Percentiles rank a stretch among this genome's conserved stretches.
Conservation (phyloP, 2,329 filamentous ascomycete species). For the Hypoxylon sp. region DNA sequence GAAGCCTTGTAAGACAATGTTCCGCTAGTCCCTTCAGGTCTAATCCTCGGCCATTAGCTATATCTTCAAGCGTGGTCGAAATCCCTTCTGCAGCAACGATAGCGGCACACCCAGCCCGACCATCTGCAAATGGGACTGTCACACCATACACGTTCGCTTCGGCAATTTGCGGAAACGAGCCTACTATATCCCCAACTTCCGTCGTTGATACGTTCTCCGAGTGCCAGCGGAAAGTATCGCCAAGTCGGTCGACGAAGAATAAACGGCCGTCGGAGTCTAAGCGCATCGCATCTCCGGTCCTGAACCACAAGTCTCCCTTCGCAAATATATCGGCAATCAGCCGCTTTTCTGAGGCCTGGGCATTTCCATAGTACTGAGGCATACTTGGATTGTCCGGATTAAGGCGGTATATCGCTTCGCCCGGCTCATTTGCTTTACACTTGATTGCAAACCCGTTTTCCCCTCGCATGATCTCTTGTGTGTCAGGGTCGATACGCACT, state of each 20-base stretch:
- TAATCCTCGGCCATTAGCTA: conserved; percentile 48
- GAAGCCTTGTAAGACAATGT: conserved; percentile 58
- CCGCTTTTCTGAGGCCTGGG: conserved; percentile 75
- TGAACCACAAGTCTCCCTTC: conserved; percentile 77
- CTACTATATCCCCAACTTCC: conserved; percentile 60
- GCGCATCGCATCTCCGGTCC: conserved; percentile 76
- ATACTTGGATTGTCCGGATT: conserved; percentile 63
- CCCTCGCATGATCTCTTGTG: conserved; percentile 75
- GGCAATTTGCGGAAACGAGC: conserved; percentile 57
- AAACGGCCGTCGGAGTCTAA: conserved; percentile 73
- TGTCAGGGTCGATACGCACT: conserved; percentile 77
- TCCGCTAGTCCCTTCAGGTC: conserved; percentile 55
- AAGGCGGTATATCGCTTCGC: conserved; percentile 77
- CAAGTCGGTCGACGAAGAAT: conserved; percentile 78
- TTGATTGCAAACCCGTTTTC: conserved; percentile 75
- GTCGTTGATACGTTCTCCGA: conserved; percentile 63
- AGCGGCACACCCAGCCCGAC: conserved; percentile 60
- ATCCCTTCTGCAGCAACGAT: conserved; percentile 56
- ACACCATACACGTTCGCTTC: conserved; percentile 63
- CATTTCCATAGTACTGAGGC: conserved; percentile 72
- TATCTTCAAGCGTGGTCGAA: conserved; percentile 41
- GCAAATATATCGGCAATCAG: conserved; percentile 73
- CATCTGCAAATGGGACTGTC: conserved; percentile 60
- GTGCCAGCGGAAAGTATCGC: conserved; percentile 80
- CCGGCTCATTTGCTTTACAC: conserved; percentile 73